Evolutionary conservation across 2,329 filamentous ascomycete species (phyloP).

Genomic region (Scedosporium apiospermum): DNA sequence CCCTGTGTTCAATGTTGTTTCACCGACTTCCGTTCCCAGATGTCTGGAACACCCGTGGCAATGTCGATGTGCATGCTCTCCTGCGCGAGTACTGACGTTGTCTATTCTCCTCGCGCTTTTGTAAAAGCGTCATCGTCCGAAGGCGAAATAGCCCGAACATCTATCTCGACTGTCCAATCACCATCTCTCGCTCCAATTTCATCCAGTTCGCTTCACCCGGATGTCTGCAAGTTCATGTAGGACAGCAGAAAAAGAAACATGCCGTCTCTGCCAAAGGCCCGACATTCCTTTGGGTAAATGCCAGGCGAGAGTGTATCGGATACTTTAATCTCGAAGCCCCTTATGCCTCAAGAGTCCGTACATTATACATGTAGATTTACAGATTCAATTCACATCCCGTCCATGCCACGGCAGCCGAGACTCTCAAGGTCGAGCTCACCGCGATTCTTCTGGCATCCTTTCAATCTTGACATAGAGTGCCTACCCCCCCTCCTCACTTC

Average conservation of each 20-base stretch:
- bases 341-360: background rate
- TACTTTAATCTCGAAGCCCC: background rate
- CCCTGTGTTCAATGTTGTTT: too few relatives aligned
- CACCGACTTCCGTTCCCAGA: too few relatives aligned
- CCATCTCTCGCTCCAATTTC: background rate
- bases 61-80: too few relatives aligned
- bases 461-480: background rate
- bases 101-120: too few relatives aligned
- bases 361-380: background rate
- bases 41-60: too few relatives aligned
- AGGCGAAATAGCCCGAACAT: background rate
- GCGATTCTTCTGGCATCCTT: too few relatives aligned
- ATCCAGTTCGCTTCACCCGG: background rate
- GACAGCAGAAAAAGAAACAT: background rate
- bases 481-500: background rate
- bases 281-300: conserved; percentile 3
- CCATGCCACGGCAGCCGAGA: too few relatives aligned
- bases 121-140: too few relatives aligned
- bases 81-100: too few relatives aligned
- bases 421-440: too few relatives aligned
- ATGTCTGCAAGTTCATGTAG: background rate
- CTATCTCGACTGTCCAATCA: background rate
- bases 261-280: background rate
- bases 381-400: too few relatives aligned
- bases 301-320: background rate